Evolutionary conservation across 2,329 filamentous ascomycete genomes (phyloP).

Genomic region (Pseudogymnoascus sp.): DNA sequence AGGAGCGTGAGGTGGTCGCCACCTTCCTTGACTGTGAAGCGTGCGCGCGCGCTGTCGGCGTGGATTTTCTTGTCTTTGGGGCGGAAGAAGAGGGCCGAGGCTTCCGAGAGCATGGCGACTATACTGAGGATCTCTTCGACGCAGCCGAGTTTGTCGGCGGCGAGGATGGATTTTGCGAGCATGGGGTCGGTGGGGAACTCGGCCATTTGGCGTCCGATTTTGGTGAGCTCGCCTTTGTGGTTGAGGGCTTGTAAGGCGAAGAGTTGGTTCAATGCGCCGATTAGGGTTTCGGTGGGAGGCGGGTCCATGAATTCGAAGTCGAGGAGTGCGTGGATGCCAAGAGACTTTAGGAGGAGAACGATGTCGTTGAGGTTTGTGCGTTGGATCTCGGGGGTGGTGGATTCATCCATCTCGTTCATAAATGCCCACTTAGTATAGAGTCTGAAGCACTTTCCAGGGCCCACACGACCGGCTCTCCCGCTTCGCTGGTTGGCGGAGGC

Average conservation of each 20-base stretch:
- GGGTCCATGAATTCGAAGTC: conserved; percentile 96
- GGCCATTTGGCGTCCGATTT: conserved; percentile 85
- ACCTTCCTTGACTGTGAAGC: conserved; percentile 84
- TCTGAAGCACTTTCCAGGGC: conserved; percentile 85
- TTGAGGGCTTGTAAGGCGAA: conserved; percentile 88
- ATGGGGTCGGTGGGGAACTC: conserved; percentile 91
- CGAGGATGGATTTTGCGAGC: conserved; percentile 81
- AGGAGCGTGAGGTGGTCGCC: conserved; percentile 83
- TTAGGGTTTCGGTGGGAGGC: conserved; percentile 80
- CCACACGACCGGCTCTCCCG: conserved; percentile 85
- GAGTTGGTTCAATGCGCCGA: conserved; percentile 78
- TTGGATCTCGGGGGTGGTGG: conserved; percentile 86
- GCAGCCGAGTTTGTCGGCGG: conserved; percentile 82
- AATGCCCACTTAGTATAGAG: conserved; percentile 91
- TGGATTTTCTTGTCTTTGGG: conserved; percentile 97
- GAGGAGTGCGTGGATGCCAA: conserved; percentile 86
- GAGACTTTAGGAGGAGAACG: conserved; percentile 75
- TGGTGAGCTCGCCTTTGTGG: conserved; percentile 79
- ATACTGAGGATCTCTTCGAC: conserved; percentile 88
- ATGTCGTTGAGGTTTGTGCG: conserved; percentile 79
- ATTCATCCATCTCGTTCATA: conserved; percentile 90
- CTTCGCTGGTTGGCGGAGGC: conserved; percentile 90
- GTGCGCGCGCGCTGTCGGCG: conserved; percentile 78
- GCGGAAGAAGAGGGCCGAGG: conserved; percentile 81
- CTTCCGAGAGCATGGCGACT: conserved; percentile 88